phyloP scores from a whole-genome alignment of 495 filamentous ascomycete genomes.

The Aspergillus nidulans region DNA sequence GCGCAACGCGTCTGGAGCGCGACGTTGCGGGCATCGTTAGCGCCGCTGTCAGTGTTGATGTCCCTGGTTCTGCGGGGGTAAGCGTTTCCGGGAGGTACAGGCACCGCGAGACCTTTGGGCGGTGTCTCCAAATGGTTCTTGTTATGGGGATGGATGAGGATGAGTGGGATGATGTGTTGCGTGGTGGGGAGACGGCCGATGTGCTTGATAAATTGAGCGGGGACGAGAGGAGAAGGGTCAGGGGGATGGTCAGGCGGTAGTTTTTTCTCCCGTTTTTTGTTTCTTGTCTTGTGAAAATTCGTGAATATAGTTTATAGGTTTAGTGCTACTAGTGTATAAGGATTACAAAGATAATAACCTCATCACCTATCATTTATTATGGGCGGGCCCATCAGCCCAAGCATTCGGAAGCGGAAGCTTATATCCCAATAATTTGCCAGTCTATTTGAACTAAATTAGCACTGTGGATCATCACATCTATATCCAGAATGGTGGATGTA shows the following conservation, averaged over 20 bases:
- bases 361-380: background rate
- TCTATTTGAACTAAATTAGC: background rate
- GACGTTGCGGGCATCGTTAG: conserved; percentile 78
- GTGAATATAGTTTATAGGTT: background rate
- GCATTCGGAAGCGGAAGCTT: background rate
- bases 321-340: background rate
- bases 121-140: conserved; percentile 78
- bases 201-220: conserved; percentile 48
- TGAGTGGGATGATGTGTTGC: conserved; percentile 78
- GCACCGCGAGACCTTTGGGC: conserved; percentile 73
- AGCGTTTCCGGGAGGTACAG: conserved; percentile 53
- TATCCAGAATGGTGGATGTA: background rate
- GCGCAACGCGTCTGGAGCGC: conserved; percentile 81
- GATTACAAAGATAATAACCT: background rate
- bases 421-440: background rate
- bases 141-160: conserved; percentile 97
- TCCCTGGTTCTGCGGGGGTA: conserved; percentile 38
- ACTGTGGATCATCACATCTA: background rate
- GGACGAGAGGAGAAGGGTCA: conserved; percentile 59
- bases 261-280: background rate
- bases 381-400: background rate
- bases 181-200: conserved; percentile 37
- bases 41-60: conserved; percentile 58
- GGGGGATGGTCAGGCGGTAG: conserved; percentile 51
- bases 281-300: background rate